A percentile compares a stretch with the other conserved stretches of the same genome.
Conservation (phyloP, 2,329 filamentous ascomycete species). For the Arthroderma sp. region DNA sequence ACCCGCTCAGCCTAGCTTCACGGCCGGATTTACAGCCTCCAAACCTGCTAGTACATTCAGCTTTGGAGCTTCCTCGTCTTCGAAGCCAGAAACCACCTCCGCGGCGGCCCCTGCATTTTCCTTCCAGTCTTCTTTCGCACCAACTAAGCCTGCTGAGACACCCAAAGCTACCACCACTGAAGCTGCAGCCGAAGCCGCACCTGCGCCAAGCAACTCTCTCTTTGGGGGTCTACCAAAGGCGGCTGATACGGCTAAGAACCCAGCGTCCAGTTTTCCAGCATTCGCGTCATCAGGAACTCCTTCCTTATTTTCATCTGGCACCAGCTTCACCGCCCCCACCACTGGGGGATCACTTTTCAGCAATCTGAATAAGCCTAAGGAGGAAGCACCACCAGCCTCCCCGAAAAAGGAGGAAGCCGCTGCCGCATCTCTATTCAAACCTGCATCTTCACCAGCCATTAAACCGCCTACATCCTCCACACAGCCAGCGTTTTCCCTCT, state of each 20-base stretch:
- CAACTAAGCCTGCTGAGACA: constrained; percentile 2
- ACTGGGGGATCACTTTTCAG: constrained; percentile 1
- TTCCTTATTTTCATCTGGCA: constrained; percentile 2
- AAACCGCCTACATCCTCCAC: background rate
- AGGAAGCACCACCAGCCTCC: background rate
- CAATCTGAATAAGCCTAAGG: constrained; percentile 4
- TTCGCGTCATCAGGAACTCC: background rate
- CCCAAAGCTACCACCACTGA: background rate
- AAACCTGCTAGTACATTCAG: constrained; percentile 2
- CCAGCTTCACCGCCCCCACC: background rate
- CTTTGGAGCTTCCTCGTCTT: background rate
- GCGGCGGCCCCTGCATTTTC: background rate
- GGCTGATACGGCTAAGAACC: background rate
- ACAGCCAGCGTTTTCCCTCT: constrained; percentile 1
- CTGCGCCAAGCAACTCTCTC: background rate
- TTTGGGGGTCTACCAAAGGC: background rate
- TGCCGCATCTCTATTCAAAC: too few species aligned
- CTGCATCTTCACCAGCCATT: too few species aligned
- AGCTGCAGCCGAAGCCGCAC: background rate
- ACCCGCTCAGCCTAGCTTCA: constrained; percentile 13
- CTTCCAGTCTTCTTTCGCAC: constrained; percentile 2
- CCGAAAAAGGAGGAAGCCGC: background rate
- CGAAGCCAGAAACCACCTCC: background rate
- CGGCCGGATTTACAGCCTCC: constrained; percentile 6
- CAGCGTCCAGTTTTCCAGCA: background rate